Evolutionary conservation across 179 eudicot species (phyloP).

Genomic region (Patellifolia procumbens): DNA sequence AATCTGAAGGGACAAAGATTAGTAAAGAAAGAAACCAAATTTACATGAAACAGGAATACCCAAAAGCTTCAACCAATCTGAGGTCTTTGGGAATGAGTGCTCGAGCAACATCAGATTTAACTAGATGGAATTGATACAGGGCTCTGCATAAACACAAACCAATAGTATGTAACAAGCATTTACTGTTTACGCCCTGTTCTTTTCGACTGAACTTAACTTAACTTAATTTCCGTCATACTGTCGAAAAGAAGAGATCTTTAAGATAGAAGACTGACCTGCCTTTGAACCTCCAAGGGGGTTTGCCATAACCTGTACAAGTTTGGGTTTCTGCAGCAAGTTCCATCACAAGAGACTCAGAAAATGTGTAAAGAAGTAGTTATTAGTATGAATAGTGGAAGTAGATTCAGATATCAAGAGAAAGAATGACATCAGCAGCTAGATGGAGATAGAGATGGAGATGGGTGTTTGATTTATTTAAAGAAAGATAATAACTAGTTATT

Average conservation of each 20-base stretch:
- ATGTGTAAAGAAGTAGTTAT: background rate
- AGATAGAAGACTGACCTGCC: slow-evolving; percentile 53
- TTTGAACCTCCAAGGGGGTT: slow-evolving; percentile 80
- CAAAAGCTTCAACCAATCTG: slow-evolving; percentile 88
- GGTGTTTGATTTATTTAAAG: no score
- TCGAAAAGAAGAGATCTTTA: background rate
- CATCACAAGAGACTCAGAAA: slow-evolving; percentile 23
- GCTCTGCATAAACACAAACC: slow-evolving; percentile 51
- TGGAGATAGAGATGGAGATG: background rate
- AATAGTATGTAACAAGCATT: no score
- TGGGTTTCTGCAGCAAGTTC: slow-evolving; percentile 39
- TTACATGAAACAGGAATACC: slow-evolving; percentile 37
- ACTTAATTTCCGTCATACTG: no score
- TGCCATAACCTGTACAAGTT: slow-evolving; percentile 46
- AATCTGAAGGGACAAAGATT: background rate
- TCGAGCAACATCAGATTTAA: slow-evolving; percentile 79
- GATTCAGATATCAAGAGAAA: background rate
- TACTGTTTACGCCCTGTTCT: no score
- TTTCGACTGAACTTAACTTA: no score
- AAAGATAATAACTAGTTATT: no score
- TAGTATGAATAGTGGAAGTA: background rate
- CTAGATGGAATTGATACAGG: slow-evolving; percentile 84
- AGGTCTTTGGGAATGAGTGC: slow-evolving; percentile 87
- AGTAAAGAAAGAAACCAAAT: background rate
- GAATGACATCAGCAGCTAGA: background rate